phyloP scores from a whole-genome alignment of 2,329 filamentous ascomycete species.

The Fusarium devonianum region DNA sequence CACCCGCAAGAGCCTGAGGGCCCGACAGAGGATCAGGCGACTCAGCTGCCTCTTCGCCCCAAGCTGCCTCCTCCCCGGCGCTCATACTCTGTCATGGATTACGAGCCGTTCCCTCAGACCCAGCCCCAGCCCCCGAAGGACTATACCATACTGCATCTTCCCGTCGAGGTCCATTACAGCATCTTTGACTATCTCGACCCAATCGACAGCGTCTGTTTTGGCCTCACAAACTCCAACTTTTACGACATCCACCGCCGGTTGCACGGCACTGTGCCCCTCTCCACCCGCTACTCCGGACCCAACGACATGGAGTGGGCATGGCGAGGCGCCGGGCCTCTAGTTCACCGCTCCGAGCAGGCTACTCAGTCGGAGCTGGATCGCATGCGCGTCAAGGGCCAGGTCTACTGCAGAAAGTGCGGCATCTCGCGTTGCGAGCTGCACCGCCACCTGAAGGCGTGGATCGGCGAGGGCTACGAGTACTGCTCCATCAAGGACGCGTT shows the following conservation, averaged over 20 bases:
- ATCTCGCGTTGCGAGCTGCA: conserved; percentile 68
- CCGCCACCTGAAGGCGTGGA: conserved; percentile 67
- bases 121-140: conserved; percentile 56
- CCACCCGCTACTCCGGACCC: conserved; percentile 63
- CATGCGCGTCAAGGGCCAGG: conserved; percentile 63
- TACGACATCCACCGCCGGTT: conserved; percentile 66
- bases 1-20: conserved; percentile 25
- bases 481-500: conserved; percentile 67
- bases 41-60: conserved; percentile 42
- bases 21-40: conserved; percentile 29
- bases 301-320: conserved; percentile 71
- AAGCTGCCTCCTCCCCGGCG: conserved; percentile 58
- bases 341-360: conserved; percentile 41
- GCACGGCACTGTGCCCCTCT: conserved; percentile 64
- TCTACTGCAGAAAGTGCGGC: conserved; percentile 69
- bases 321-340: conserved; percentile 60
- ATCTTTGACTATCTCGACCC: conserved; percentile 70
- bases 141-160: conserved; percentile 60
- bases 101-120: conserved; percentile 56
- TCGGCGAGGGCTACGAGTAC: conserved; percentile 65
- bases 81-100: conserved; percentile 68
- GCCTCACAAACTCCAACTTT: conserved; percentile 63
- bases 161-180: conserved; percentile 65
- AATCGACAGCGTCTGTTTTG: conserved; percentile 69
- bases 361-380: conserved; percentile 47